Conservation (phyloP, 176 grass and related monocot genomes). For the Rhynchospora tenuis region DNA sequence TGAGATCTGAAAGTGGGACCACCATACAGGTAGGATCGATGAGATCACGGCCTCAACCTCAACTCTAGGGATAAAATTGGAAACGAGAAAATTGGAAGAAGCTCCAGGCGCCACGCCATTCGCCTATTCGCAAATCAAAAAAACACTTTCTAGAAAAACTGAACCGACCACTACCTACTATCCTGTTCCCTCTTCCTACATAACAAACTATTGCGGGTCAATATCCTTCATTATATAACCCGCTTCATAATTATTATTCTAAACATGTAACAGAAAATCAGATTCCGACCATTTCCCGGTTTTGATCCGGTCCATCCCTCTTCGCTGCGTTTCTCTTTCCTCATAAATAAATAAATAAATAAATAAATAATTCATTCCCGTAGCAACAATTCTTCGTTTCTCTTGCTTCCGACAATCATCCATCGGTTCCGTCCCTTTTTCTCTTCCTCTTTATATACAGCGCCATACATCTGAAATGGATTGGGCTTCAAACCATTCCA, state of each 20-base stretch:
- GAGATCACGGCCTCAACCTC: neutral
- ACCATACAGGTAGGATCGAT: neutral
- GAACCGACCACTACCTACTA: neutral
- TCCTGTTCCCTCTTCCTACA: neutral
- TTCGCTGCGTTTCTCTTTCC: neutral
- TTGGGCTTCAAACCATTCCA: neutral
- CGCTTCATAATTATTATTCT: neutral
- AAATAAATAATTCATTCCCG: neutral
- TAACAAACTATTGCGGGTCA: neutral
- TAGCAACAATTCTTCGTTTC: neutral
- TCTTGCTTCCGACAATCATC: neutral
- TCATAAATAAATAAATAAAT: constrained; percentile 1
- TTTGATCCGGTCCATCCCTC: constrained; percentile 10
- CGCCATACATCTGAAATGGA: neutral
- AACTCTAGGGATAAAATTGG: neutral
- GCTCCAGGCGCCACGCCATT: constrained; percentile 16
- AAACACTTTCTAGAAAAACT: neutral
- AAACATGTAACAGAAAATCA: neutral
- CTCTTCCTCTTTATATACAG: neutral
- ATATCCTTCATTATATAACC: neutral
- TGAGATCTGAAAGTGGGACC: neutral
- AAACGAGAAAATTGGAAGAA: constrained; percentile 1
- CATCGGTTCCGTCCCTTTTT: neutral
- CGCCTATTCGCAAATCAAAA: neutral
- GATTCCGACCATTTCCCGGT: neutral